Base-by-base conservation (phyloP, 2,329 filamentous ascomycete species). In the Biscogniauxia marginata region DNA sequence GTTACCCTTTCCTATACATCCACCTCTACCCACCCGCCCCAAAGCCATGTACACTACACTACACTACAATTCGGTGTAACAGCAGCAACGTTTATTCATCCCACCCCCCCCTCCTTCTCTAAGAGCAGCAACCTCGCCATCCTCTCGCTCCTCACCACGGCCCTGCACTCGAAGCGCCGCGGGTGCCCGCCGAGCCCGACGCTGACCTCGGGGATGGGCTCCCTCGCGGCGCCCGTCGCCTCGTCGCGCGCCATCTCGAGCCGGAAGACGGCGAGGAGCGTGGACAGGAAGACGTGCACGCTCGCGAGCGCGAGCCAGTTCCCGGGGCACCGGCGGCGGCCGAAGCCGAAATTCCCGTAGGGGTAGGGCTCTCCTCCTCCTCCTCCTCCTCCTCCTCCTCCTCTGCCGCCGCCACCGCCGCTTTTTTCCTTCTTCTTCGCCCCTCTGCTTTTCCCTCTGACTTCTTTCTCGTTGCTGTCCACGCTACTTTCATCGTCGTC, bases 321-420 rank as follows among this genome's bases (percentile, higher is more conserved):
- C 0, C 81, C 81, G 4, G 75, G 72, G 61, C 81, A 84, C 8
- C 79, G 73, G 19, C 81, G 73, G 19, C 77, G 74, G 1, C 82
- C 81, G 65, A 80, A 84, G 3, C 81, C 80, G 65, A 84, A 80
- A 34, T 76, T 75, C 1, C 77, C 79, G 18, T 67, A 70, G 0
- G 77, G 79, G 48, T 73, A 70, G 19, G 80, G 77, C 65, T 81
- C 24, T 39, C 30, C 30, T 16, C 30, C n/a, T 16, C n/a, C n/a
- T 19, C n/a, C n/a, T 39, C 30, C 30, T 39, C 30, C 30, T 39
- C 30, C 30, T 25, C 24, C 6, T 11, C 11, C 24, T 25, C 24
- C 24, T 25, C 24, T 25, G 30, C 9, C n/a, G n/a, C n/a, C n/a
- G 16, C 2, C 24, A 49, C 46, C 22, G 23, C 11, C 7, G 46